Evolutionary conservation across 2,329 filamentous ascomycete species (phyloP), one percentile per base, ranked within the genome.

Genomic region (Allantophomopsis lycopodina): DNA sequence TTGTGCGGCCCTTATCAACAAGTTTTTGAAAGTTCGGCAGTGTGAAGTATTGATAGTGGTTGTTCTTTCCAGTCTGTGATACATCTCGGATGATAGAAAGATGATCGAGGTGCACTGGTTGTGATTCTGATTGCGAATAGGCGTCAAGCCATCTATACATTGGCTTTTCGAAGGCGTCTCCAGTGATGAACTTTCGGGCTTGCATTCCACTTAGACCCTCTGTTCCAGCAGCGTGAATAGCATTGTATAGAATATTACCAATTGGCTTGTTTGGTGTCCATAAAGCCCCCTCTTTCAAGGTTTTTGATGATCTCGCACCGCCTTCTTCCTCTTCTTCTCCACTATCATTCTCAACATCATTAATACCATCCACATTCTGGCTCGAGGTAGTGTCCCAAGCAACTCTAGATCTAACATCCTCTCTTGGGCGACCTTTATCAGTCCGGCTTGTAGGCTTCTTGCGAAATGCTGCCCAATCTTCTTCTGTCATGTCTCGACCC

Each of bases 381-480:
- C 11, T 28, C 3, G 23, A 28, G 7, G 11, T 28, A 10, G 23
- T 28, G 7, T 28, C 23, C 23, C 23, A 12, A 8, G 23, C 7
- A 6, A 12, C 23, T 28, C 23, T 8, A 12, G 7, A 3, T 28
- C 23, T 28, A 3, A 28, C 23, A 35, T 36, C 49, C 50, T 42
- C 49, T 51, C 52, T 31, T 53, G 41, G 17, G 53, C 16, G n/a
- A 14, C 32, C 32, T 15, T 53, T 14, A 47, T 50, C 13, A 53
- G 54, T 23, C 53, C 53, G 23, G 52, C 46, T 55, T 40, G 54
- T 52, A 36, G 46, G 49, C 38, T 49, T 60, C 36, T 61, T 65
- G 2, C 64, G 71, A 0, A 71, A 74, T 14, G 65, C 57, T 6
- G 63, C 59, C 73, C 73, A 77, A 46, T 78, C 73, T 12, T 69